These are phyloP conservation scores for Glycine soja DNA, from an alignment of 306 rosid genomes.

Conservation along the genomic window DNA sequence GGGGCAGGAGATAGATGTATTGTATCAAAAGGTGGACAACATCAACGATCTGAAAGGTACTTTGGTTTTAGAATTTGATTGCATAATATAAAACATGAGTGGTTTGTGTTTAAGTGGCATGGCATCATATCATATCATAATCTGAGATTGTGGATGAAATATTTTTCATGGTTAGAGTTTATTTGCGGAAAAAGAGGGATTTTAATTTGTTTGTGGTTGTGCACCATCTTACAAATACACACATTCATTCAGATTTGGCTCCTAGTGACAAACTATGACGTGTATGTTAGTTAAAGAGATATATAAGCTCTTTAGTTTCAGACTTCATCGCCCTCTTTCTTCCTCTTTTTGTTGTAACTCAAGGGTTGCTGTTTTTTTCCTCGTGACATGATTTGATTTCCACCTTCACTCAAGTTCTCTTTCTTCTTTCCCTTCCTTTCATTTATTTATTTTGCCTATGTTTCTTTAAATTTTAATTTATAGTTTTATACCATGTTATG, in stretches of 20 bases:
- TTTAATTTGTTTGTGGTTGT: conserved; percentile 57
- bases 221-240: conserved; percentile 34
- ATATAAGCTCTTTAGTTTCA: conserved; percentile 14
- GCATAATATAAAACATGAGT: background rate
- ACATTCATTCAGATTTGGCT: conserved; percentile 40
- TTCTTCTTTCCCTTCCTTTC: conserved; percentile 1
- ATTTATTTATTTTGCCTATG: background rate
- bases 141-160: conserved; percentile 48
- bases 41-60: conserved; percentile 50
- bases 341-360: conserved; percentile 20
- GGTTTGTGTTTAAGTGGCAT: conserved; percentile 26
- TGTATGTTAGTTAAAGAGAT: conserved; percentile 22
- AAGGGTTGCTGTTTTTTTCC: background rate
- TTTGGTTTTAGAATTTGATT: conserved; percentile 44
- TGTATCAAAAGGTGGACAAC: conserved; percentile 48
- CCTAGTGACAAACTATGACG: conserved; percentile 46
- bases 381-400: conserved; percentile 22
- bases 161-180: conserved; percentile 50
- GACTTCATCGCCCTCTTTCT: conserved; percentile 25
- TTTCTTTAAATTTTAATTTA: background rate
- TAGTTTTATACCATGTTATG: background rate
- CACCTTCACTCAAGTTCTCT: conserved; percentile 34
- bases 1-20: conserved; percentile 18
- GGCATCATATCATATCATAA: conserved; percentile 13
- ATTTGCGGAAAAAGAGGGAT: conserved; percentile 13